Evolutionary conservation across 176 grass and related monocot species (phyloP).

Genomic region (Oryza punctata): DNA sequence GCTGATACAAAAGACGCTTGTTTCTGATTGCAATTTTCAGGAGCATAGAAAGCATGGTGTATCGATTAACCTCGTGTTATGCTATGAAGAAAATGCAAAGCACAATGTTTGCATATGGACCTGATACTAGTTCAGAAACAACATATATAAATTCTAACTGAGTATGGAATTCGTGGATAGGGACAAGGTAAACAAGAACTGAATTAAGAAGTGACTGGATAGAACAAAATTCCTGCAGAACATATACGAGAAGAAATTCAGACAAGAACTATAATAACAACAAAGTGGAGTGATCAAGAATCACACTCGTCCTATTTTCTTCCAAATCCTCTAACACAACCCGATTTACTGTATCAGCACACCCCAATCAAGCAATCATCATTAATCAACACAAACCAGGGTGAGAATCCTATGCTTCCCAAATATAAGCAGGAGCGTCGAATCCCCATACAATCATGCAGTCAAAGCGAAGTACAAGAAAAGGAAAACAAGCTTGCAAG

Average conservation of each 20-base stretch:
- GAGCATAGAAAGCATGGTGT: not conserved
- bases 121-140: not conserved
- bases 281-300: conserved; percentile 8
- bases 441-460: not conserved
- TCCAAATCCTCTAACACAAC: not conserved
- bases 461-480: not conserved
- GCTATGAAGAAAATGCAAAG: conserved; percentile 1
- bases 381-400: not conserved
- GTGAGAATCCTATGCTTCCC: not conserved
- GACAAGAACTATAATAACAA: not conserved
- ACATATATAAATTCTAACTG: not conserved
- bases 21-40: not conserved
- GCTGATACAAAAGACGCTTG: not conserved
- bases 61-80: not conserved
- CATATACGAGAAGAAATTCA: not conserved
- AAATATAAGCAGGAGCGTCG: not conserved
- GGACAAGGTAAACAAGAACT: not conserved
- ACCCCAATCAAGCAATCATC: not conserved
- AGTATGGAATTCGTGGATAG: not conserved
- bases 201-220: not conserved
- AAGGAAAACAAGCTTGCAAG: not conserved
- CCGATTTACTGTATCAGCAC: not conserved
- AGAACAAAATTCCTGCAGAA: not conserved
- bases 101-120: conserved; percentile 3
- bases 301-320: not conserved